phyloP scores from a whole-genome alignment of 306 rosid genomes.

The Prunus armeniaca region DNA sequence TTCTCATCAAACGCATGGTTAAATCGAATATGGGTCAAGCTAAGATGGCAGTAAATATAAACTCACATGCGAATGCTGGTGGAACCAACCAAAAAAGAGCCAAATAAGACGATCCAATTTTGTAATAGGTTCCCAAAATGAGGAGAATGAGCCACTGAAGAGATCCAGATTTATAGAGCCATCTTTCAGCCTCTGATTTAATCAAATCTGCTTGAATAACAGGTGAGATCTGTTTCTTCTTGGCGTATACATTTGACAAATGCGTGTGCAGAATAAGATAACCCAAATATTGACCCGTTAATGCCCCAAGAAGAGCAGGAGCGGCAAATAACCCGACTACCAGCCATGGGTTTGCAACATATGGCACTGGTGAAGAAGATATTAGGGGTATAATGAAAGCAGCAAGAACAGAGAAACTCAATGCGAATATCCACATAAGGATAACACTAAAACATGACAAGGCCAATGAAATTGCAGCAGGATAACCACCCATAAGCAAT shows the following conservation, averaged over 20 bases:
- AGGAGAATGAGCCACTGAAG: constrained; percentile 90
- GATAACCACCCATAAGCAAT: constrained; percentile 78
- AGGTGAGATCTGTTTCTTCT: constrained; percentile 46
- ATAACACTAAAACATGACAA: constrained; percentile 65
- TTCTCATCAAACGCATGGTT: background rate
- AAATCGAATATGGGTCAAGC: constrained; percentile 28
- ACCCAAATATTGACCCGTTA: constrained; percentile 86
- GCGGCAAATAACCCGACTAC: constrained; percentile 82
- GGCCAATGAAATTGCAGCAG: constrained; percentile 74
- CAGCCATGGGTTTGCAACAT: constrained; percentile 84
- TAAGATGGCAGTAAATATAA: constrained; percentile 22
- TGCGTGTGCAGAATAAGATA: constrained; percentile 59
- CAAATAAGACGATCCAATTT: constrained; percentile 81
- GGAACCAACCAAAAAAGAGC: constrained; percentile 95
- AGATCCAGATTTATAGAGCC: constrained; percentile 95
- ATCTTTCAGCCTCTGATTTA: constrained; percentile 91
- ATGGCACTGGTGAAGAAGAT: constrained; percentile 77
- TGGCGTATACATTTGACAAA: constrained; percentile 52
- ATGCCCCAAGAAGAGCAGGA: constrained; percentile 89
- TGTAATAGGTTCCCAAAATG: constrained; percentile 70
- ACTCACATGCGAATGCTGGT: constrained; percentile 89
- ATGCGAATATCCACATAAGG: constrained; percentile 70
- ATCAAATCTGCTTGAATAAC: constrained; percentile 49
- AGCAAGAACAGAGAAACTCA: constrained; percentile 54
- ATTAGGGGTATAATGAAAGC: constrained; percentile 63